These are phyloP conservation scores for Mortierella polycephala DNA, from an alignment of 371 early-diverging fungal species.

Conservation along the genomic window DNA sequence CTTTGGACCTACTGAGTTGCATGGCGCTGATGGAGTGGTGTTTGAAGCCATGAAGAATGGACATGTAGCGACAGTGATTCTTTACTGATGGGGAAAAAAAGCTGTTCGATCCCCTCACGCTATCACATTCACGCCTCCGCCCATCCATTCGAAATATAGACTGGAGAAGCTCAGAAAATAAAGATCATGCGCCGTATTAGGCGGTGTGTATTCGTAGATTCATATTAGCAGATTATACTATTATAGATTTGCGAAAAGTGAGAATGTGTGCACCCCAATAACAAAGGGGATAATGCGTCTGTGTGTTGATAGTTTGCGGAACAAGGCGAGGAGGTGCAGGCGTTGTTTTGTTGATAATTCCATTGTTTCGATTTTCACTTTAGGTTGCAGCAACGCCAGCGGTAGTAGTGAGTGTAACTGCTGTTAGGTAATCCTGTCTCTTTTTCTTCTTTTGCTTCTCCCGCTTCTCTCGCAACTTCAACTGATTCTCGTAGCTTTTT, in stretches of 20 bases:
- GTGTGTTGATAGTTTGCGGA: too few relatives aligned
- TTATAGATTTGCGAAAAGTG: too few relatives aligned
- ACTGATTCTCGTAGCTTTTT: neutral
- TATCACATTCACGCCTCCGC: neutral
- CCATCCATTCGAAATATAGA: neutral
- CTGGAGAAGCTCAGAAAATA: too few relatives aligned
- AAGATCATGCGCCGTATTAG: too few relatives aligned
- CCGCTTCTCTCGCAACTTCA: slow-evolving; percentile 2
- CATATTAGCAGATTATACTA: too few relatives aligned
- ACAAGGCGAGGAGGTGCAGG: too few relatives aligned
- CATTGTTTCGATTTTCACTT: neutral
- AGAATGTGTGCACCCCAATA: too few relatives aligned
- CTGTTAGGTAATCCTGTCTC: neutral
- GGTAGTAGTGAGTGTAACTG: neutral
- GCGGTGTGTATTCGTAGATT: too few relatives aligned
- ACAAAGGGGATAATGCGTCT: too few relatives aligned
- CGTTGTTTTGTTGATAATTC: neutral
- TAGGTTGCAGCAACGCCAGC: neutral
- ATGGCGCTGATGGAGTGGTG: slow-evolving; percentile 72
- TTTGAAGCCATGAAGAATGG: slow-evolving; percentile 74
- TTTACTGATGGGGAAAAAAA: slow-evolving; percentile 52
- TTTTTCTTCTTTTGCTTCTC: slow-evolving; percentile 15
- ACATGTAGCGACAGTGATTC: slow-evolving; percentile 65
- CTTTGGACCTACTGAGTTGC: slow-evolving; percentile 73
- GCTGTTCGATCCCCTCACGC: neutral